phyloP scores from a whole-genome alignment of 495 filamentous ascomycete species.

The Xylaria intraflava region DNA sequence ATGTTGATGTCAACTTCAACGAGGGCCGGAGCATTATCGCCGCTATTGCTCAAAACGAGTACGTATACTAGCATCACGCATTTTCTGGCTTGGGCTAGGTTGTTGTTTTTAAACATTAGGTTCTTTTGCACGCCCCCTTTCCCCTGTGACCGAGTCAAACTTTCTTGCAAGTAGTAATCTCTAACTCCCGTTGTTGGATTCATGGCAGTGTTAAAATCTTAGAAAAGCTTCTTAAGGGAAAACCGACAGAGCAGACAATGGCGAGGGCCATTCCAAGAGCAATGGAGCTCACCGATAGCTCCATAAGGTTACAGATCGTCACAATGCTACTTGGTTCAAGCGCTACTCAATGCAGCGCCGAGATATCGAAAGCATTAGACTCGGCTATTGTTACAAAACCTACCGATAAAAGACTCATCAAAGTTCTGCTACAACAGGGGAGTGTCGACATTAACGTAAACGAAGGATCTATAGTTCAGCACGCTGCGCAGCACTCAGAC shows the following conservation, averaged over 20 bases:
- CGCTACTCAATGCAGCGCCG: conserved; percentile 25
- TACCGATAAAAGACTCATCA: conserved; percentile 31
- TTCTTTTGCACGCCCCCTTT: background rate
- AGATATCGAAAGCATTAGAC: conserved; percentile 31
- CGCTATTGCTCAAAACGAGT: conserved; percentile 33
- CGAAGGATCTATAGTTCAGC: conserved; percentile 26
- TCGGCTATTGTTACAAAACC: conserved; percentile 27
- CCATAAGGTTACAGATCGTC: conserved; percentile 32
- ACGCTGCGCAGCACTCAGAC: conserved; percentile 32
- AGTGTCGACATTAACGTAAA: conserved; percentile 39
- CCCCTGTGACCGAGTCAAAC: background rate
- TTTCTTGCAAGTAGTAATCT: background rate
- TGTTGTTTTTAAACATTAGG: background rate
- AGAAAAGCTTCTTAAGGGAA: conserved; percentile 31
- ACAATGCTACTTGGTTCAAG: conserved; percentile 33
- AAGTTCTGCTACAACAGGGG: conserved; percentile 35
- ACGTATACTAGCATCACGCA: background rate
- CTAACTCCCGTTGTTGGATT: background rate
- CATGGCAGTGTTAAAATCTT: conserved; percentile 22
- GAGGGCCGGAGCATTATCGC: conserved; percentile 36
- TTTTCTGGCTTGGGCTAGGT: background rate
- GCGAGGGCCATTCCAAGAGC: conserved; percentile 30
- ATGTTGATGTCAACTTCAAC: conserved; percentile 41
- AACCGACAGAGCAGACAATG: conserved; percentile 30
- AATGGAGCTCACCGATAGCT: conserved; percentile 29